These are phyloP conservation scores for Sporisorium exsertum DNA, from an alignment of 1,284 basidiomycete species.

Conservation along the genomic window DNA sequence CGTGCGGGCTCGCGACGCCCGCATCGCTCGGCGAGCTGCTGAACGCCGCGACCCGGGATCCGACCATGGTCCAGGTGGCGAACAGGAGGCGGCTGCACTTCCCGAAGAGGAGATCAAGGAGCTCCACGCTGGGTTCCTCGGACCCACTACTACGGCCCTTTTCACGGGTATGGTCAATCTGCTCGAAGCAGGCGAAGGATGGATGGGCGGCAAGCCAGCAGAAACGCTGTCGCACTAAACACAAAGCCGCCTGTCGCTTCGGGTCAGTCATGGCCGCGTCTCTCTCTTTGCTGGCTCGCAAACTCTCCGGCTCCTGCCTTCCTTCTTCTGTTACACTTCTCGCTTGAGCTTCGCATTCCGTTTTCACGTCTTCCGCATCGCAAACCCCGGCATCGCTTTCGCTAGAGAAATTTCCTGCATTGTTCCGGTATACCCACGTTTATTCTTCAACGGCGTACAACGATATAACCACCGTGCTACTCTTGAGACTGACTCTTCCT, in stretches of 20 bases:
- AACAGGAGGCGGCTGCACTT: slow-evolving; percentile 36
- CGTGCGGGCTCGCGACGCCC: slow-evolving; percentile 42
- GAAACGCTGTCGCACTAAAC: slow-evolving; percentile 13
- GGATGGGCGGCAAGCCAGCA: slow-evolving; percentile 58
- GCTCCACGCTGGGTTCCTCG: slow-evolving; percentile 48
- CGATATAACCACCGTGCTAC: background rate
- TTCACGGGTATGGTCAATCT: slow-evolving; percentile 60
- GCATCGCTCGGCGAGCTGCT: slow-evolving; percentile 40
- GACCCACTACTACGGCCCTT: slow-evolving; percentile 52
- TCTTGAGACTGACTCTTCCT: background rate
- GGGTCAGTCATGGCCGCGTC: background rate
- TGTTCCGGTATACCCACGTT: slow-evolving; percentile 3
- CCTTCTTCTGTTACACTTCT: background rate
- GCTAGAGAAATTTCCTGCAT: slow-evolving; percentile 6
- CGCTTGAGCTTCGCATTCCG: background rate
- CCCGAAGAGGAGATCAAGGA: slow-evolving; percentile 38
- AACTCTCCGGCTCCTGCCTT: background rate
- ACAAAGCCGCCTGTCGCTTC: background rate
- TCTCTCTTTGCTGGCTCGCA: background rate
- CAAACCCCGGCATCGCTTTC: slow-evolving; percentile 1
- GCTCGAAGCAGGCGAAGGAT: slow-evolving; percentile 63
- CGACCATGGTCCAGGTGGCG: slow-evolving; percentile 11
- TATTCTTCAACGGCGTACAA: background rate
- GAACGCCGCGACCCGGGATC: slow-evolving; percentile 24
- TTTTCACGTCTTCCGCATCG: background rate